These are phyloP conservation scores for Spizellomyces punctatus DNA, from an alignment of 192 early-diverging fungal genomes.

Conservation along the genomic window DNA sequence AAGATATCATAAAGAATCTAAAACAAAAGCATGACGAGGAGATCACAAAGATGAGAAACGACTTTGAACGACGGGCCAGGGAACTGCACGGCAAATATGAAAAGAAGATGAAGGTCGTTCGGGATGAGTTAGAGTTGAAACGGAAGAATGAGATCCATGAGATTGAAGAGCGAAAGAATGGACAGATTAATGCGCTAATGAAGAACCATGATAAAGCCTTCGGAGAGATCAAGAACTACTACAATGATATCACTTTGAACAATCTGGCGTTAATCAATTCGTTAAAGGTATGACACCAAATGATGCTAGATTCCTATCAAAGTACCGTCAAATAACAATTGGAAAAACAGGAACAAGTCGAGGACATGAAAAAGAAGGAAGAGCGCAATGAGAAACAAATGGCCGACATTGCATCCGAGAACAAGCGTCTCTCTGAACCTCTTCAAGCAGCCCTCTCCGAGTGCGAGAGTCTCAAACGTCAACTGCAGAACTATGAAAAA, in stretches of 20 bases:
- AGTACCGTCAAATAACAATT: neutral
- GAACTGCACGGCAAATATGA: slow-evolving; percentile 67
- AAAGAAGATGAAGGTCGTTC: slow-evolving; percentile 62
- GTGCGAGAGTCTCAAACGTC: slow-evolving; percentile 57
- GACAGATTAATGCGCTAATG: slow-evolving; percentile 69
- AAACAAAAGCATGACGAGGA: slow-evolving; percentile 63
- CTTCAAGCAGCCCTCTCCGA: slow-evolving; percentile 65
- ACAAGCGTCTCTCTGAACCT: slow-evolving; percentile 68
- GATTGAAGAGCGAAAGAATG: slow-evolving; percentile 72
- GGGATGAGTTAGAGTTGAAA: slow-evolving; percentile 65
- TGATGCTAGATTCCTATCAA: slow-evolving; percentile 30
- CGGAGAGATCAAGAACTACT: slow-evolving; percentile 72
- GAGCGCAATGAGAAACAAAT: slow-evolving; percentile 71
- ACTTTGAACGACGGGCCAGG: slow-evolving; percentile 62
- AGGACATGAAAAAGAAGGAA: slow-evolving; percentile 74
- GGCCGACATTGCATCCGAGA: slow-evolving; percentile 66
- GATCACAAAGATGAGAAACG: slow-evolving; percentile 53
- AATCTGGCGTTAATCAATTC: slow-evolving; percentile 68
- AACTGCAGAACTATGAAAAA: slow-evolving; percentile 64
- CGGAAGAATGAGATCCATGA: slow-evolving; percentile 70
- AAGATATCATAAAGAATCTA: slow-evolving; percentile 63
- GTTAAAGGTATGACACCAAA: slow-evolving; percentile 48
- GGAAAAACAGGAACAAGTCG: slow-evolving; percentile 63
- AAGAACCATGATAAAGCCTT: slow-evolving; percentile 72
- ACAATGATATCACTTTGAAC: slow-evolving; percentile 72